Conservation (phyloP, 23 red algal species). For the Cyanidium caldarium region DNA sequence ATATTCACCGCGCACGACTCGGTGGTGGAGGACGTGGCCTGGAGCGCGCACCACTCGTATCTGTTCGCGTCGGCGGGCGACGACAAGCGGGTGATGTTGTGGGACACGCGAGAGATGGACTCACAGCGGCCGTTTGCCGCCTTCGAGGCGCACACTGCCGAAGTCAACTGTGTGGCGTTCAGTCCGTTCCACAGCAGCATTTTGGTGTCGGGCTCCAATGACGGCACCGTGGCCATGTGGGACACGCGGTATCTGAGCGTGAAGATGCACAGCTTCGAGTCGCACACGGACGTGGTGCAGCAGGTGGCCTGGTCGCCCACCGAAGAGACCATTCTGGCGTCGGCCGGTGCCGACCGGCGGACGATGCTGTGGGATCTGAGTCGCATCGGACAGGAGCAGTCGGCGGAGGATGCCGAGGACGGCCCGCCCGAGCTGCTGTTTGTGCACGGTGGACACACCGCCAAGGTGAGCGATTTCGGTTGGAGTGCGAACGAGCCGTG, state of each 20-base stretch:
- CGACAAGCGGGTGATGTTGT: slow-evolving; percentile 61
- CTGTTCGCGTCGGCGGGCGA: slow-evolving; percentile 81
- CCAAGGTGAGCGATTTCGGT: slow-evolving; percentile 72
- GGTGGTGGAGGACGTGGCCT: slow-evolving; percentile 86
- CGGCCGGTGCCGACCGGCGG: slow-evolving; percentile 53
- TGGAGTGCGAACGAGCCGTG: slow-evolving; percentile 93
- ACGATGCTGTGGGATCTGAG: slow-evolving; percentile 86
- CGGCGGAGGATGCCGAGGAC: slow-evolving; percentile 93
- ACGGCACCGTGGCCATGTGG: slow-evolving; percentile 80
- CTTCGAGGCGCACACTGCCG: slow-evolving; percentile 74
- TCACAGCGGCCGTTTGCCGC: slow-evolving; percentile 25
- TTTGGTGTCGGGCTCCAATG: slow-evolving; percentile 65
- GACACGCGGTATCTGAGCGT: slow-evolving; percentile 64
- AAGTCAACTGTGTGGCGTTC: slow-evolving; percentile 92
- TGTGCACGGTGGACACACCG: slow-evolving; percentile 94
- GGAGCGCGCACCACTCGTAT: slow-evolving; percentile 34
- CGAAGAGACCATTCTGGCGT: slow-evolving; percentile 78
- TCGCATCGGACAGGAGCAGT: slow-evolving; percentile 91
- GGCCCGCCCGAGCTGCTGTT: slow-evolving; percentile 94
- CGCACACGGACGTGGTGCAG: slow-evolving; percentile 70
- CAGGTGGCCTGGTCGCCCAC: slow-evolving; percentile 84
- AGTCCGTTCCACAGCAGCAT: slow-evolving; percentile 82
- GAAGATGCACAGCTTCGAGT: slow-evolving; percentile 79
- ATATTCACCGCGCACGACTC: slow-evolving; percentile 50
- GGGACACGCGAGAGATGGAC: slow-evolving; percentile 70